Evolutionary conservation across 2,329 filamentous ascomycete species (phyloP), one percentile per base, ranked within the genome.

Genomic region (Metarhizium album): DNA sequence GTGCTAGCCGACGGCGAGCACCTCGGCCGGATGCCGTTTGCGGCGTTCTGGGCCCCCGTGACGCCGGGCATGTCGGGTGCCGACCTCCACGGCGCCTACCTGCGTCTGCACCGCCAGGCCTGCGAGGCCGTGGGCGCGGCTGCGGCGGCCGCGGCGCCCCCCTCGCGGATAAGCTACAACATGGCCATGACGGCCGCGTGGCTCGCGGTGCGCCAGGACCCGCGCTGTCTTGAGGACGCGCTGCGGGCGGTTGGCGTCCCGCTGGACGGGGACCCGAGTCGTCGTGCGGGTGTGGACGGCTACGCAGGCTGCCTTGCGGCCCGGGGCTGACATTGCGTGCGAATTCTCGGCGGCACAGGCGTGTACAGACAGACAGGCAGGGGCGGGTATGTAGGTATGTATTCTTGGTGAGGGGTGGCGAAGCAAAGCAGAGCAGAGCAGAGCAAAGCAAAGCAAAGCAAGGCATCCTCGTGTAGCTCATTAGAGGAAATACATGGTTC

Each of bases 131-230:
- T 72, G 4, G 55, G 55, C 3, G 46, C n/a, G n/a, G n/a, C n/a
- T n/a, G n/a, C n/a, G 38, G 22, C 51, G 59, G 14, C 37, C 49
- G 47, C 49, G 1, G 62, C 65, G 4, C 71, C 70, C 3, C 69
- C 73, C 54, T 72, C 78, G 0, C 58, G 57, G n/a, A 79, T 83
- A 46, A 82, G 79, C 63, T 84, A 84, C 62, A 84, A 84, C 59
- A 64, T 84, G 55, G 80, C 75, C 47, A 71, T 84, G 67, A 84
- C 80, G 20, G 64, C 61, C 3, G 79, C 83, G 62, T 83, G 79
- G 78, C 67, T 80, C 52, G 71, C 70, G 1, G 56, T 84, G 47
- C 66, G 67, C 50, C 63, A 63, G n/a, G 64, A 74, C 14, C 55
- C 57, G 1, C 40, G 27, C 1, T 23, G 40, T 18, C 48, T 63